Evolutionary conservation across 805 yeast species (phyloP).

Genomic region (Candida orba): DNA sequence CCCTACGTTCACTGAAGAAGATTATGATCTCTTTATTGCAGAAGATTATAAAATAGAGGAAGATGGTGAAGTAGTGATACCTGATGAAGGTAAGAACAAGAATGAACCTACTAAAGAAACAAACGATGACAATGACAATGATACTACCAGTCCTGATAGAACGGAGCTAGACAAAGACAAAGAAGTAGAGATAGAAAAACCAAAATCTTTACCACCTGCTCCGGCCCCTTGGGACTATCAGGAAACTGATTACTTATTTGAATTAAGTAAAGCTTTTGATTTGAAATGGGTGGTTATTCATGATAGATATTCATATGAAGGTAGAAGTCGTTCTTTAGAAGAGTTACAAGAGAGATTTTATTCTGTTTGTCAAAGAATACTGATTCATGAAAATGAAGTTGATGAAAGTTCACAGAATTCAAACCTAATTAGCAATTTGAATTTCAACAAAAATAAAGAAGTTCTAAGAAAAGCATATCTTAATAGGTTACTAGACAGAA

Average conservation of each 20-base stretch:
- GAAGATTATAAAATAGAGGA: slow-evolving; percentile 15
- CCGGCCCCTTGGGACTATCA: slow-evolving; percentile 55
- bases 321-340: slow-evolving; percentile 47
- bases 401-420: slow-evolving; percentile 38
- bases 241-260: slow-evolving; percentile 77
- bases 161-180: too few relatives aligned
- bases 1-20: slow-evolving; percentile 60
- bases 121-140: neutral
- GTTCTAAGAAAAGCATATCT: slow-evolving; percentile 74
- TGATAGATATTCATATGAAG: slow-evolving; percentile 43
- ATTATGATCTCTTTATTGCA: slow-evolving; percentile 46
- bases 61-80: slow-evolving; percentile 1
- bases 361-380: slow-evolving; percentile 49
- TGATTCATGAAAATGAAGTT: slow-evolving; percentile 35
- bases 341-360: slow-evolving; percentile 83
- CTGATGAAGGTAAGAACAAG: neutral
- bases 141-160: neutral
- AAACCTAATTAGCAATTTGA: slow-evolving; percentile 54
- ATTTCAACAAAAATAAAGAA: slow-evolving; percentile 67
- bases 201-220: slow-evolving; percentile 20
- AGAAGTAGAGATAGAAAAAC: neutral
- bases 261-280: slow-evolving; percentile 47
- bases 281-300: slow-evolving; percentile 58
- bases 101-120: neutral
- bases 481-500: slow-evolving; percentile 65